These are phyloP conservation scores for Rutstroemia sp. DNA, from an alignment of 2,329 filamentous ascomycete species.

Conservation along the genomic window DNA sequence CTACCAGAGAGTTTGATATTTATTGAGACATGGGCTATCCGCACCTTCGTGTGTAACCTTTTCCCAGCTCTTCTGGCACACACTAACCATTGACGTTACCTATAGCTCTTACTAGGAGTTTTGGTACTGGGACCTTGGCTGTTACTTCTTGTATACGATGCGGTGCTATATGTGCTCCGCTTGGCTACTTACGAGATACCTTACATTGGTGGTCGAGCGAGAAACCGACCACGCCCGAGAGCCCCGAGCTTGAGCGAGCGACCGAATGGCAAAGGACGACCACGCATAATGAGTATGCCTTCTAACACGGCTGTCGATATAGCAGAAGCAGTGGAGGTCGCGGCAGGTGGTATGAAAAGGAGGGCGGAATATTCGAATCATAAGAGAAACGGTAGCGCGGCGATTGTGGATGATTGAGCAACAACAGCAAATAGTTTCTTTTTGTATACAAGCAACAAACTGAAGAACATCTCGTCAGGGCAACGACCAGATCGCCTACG, in stretches of 20 bases:
- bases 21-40: slow-evolving; percentile 55
- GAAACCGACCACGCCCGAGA: slow-evolving; percentile 50
- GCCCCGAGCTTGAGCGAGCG: slow-evolving; percentile 54
- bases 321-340: slow-evolving; percentile 10
- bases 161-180: slow-evolving; percentile 54
- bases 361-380: slow-evolving; percentile 15
- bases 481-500: slow-evolving; percentile 86
- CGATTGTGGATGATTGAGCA: slow-evolving; percentile 14
- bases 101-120: slow-evolving; percentile 51
- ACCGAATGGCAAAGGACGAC: slow-evolving; percentile 39
- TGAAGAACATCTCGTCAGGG: slow-evolving; percentile 51
- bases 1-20: slow-evolving; percentile 49
- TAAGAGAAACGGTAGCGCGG: slow-evolving; percentile 14
- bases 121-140: slow-evolving; percentile 57
- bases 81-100: slow-evolving; percentile 1
- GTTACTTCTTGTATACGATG: slow-evolving; percentile 54
- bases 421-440: slow-evolving; percentile 8
- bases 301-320: neutral
- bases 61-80: slow-evolving; percentile 9
- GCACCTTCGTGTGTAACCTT: slow-evolving; percentile 38
- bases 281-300: slow-evolving; percentile 21
- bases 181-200: slow-evolving; percentile 51
- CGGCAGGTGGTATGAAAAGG: slow-evolving; percentile 13
- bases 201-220: slow-evolving; percentile 51
- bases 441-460: neutral